A percentile compares a stretch with the other conserved stretches of the same genome.
Conservation (phyloP, 2,329 filamentous ascomycete species). For the Diaporthe humulicola region DNA sequence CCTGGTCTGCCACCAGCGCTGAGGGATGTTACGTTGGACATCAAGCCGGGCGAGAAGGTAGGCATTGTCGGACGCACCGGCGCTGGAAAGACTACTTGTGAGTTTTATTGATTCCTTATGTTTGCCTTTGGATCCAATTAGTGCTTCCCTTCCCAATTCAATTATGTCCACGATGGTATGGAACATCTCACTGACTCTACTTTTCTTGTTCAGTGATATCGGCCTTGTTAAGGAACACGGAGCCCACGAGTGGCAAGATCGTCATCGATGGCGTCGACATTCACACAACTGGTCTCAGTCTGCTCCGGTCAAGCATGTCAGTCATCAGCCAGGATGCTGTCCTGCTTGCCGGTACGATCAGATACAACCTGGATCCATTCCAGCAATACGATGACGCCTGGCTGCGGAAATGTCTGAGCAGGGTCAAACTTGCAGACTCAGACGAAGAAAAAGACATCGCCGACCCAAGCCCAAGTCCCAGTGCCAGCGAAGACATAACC, state of each 20-base stretch:
- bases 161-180: background rate
- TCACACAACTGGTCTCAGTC: constrained; percentile 52
- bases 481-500: background rate
- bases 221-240: constrained; percentile 23
- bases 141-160: background rate
- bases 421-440: constrained; percentile 28
- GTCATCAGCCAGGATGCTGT: constrained; percentile 71
- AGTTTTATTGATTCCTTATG: background rate
- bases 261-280: constrained; percentile 77
- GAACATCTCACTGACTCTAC: background rate
- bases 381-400: constrained; percentile 37
- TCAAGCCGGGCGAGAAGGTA: constrained; percentile 23
- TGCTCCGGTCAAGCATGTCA: constrained; percentile 62
- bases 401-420: constrained; percentile 37
- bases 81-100: constrained; percentile 79
- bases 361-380: constrained; percentile 67
- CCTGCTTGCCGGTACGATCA: constrained; percentile 66
- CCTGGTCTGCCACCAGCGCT: constrained; percentile 76
- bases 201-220: constrained; percentile 9
- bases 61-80: constrained; percentile 83
- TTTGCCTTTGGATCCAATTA: background rate
- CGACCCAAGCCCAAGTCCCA: background rate
- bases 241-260: constrained; percentile 55
- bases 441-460: background rate
- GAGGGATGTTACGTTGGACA: constrained; percentile 64